Conservation (phyloP, 1,284 basidiomycete species). For the Sanghuangporus sanghuang region DNA sequence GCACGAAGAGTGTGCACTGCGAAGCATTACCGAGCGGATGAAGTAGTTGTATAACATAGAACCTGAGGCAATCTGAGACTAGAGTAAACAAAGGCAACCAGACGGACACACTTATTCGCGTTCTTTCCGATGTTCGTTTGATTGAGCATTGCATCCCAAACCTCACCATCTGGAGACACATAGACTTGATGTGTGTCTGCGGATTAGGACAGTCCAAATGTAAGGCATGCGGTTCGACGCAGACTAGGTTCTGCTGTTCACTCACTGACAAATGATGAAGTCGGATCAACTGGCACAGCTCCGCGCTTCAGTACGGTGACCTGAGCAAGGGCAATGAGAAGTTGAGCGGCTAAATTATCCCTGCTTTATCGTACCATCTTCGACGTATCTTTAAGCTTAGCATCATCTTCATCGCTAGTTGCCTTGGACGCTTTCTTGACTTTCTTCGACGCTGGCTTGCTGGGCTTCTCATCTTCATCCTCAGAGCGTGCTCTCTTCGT, state of each 20-base stretch:
- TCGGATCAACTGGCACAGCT: constrained; percentile 55
- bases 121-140: constrained; percentile 59
- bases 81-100: neutral
- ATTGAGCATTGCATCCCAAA: constrained; percentile 69
- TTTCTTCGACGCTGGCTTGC: constrained; percentile 33
- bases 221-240: neutral
- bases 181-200: constrained; percentile 55
- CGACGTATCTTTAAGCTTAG: constrained; percentile 25
- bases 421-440: constrained; percentile 24
- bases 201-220: neutral
- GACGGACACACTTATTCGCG: constrained; percentile 48
- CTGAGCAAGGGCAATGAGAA: constrained; percentile 25
- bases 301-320: constrained; percentile 54
- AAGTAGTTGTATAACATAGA: constrained; percentile 60
- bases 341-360: neutral
- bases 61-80: constrained; percentile 31
- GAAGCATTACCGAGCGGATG: constrained; percentile 41
- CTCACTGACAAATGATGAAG: constrained; percentile 44
- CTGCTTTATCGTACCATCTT: constrained; percentile 29
- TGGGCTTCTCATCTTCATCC: constrained; percentile 21
- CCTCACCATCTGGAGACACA: constrained; percentile 34
- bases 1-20: constrained; percentile 42
- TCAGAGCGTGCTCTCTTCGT: constrained; percentile 20
- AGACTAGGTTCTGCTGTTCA: constrained; percentile 18
- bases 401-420: constrained; percentile 16